Conservation (phyloP, 495 filamentous ascomycete genomes). For the Pseudoneurospora amorphoporcata region DNA sequence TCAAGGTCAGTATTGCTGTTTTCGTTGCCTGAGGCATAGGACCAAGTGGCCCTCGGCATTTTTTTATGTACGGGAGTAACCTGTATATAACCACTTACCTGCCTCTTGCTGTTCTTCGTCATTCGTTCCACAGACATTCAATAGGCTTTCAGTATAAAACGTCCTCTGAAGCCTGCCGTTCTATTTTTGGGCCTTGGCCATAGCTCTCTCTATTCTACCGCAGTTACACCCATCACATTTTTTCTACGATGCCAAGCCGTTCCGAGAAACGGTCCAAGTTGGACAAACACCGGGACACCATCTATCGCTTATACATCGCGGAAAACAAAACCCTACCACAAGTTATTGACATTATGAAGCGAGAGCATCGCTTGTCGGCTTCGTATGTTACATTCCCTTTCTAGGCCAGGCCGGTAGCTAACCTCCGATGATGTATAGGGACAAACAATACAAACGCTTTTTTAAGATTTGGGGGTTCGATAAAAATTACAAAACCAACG, state of each 20-base stretch:
- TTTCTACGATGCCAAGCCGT: background rate
- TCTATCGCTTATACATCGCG: slow-evolving; percentile 15
- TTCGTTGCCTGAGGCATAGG: too few species aligned
- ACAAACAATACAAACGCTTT: slow-evolving; percentile 20
- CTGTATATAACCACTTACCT: background rate
- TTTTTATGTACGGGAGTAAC: background rate
- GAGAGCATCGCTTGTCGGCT: slow-evolving; percentile 9
- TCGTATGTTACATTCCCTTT: slow-evolving; percentile 6
- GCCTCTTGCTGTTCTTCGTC: background rate
- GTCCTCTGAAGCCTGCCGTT: background rate
- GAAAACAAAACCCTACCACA: slow-evolving; percentile 7
- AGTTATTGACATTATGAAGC: slow-evolving; percentile 16
- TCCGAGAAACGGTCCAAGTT: slow-evolving; percentile 4
- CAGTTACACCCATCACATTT: background rate
- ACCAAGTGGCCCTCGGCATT: background rate
- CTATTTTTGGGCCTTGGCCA: background rate
- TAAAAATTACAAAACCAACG: slow-evolving; percentile 17
- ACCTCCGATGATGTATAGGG: slow-evolving; percentile 1
- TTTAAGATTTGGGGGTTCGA: slow-evolving; percentile 16
- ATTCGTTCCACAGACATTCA: background rate
- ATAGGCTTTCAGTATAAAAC: background rate
- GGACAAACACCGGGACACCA: slow-evolving; percentile 7
- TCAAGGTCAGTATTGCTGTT: background rate
- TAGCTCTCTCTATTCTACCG: background rate
- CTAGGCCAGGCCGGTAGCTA: background rate